Evolutionary conservation across 345 rosid species (phyloP).

Genomic region (Sonneratia caseolaris): DNA sequence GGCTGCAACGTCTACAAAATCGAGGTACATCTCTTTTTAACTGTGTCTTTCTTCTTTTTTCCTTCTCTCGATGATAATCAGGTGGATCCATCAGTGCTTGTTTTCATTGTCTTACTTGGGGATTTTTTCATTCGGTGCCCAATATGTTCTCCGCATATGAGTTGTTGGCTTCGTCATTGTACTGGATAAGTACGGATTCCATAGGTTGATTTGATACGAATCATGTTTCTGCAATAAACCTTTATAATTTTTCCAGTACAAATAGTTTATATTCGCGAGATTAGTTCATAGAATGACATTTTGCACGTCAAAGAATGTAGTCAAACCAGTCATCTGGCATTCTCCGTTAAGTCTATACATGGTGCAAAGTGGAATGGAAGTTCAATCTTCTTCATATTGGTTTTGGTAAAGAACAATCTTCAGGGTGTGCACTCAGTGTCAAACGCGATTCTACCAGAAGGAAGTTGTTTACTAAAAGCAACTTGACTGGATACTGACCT

Average conservation of each 20-base stretch:
- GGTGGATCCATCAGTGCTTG: background rate
- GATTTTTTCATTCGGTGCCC: background rate
- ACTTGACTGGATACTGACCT: background rate
- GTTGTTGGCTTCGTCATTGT: background rate
- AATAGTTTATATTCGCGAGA: background rate
- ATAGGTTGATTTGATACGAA: background rate
- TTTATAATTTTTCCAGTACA: background rate
- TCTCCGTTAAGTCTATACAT: background rate
- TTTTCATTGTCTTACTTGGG: background rate
- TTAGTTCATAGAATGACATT: background rate
- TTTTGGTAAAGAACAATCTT: background rate
- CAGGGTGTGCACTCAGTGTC: background rate
- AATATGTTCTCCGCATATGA: background rate
- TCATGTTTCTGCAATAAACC: background rate
- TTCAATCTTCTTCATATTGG: background rate
- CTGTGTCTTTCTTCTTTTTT: background rate
- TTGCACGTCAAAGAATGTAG: background rate
- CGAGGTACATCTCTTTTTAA: conserved; percentile 19
- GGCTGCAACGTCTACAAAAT: conserved; percentile 43
- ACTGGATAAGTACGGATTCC: background rate
- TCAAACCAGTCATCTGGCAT: background rate
- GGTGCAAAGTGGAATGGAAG: background rate
- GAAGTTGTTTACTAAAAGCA: background rate
- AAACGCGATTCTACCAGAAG: background rate
- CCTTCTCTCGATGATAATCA: background rate